Conservation (phyloP, 768 basidiomycete species). For the Butyriboletus loyo region DNA sequence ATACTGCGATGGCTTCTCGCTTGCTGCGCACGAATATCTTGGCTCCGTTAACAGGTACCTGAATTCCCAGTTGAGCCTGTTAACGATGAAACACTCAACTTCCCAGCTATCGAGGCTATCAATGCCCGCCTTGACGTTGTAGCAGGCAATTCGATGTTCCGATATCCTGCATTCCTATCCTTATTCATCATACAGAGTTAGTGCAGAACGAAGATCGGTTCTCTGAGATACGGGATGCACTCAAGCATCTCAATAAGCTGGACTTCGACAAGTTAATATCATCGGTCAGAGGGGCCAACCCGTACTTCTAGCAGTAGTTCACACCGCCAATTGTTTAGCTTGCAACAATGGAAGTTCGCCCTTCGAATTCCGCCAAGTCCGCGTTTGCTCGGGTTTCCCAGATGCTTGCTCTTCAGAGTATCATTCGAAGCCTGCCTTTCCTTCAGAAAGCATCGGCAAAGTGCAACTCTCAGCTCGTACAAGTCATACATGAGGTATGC, state of each 20-base stretch:
- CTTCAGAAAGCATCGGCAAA: constrained; percentile 61
- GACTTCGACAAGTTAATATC: constrained; percentile 88
- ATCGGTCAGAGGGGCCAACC: constrained; percentile 40
- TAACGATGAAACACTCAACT: background rate
- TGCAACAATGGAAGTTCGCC: constrained; percentile 57
- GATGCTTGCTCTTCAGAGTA: constrained; percentile 73
- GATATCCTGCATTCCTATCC: background rate
- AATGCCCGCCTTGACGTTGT: constrained; percentile 85
- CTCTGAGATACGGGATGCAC: constrained; percentile 60
- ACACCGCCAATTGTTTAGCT: constrained; percentile 43
- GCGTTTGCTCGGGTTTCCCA: constrained; percentile 70
- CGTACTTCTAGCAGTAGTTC: background rate
- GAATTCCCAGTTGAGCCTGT: background rate
- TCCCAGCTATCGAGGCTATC: constrained; percentile 46
- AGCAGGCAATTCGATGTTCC: constrained; percentile 48
- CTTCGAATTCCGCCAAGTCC: constrained; percentile 52
- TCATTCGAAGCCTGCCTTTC: constrained; percentile 64
- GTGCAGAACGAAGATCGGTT: constrained; percentile 75
- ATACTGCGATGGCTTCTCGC: constrained; percentile 86
- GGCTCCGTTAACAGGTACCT: constrained; percentile 71
- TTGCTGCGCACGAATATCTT: constrained; percentile 77
- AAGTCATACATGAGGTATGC: constrained; percentile 57
- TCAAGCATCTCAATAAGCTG: constrained; percentile 70
- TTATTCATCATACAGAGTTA: constrained; percentile 49
- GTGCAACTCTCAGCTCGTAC: constrained; percentile 56